Conservation (phyloP, 257 asterid genomes). For the Ehretia macrophylla region DNA sequence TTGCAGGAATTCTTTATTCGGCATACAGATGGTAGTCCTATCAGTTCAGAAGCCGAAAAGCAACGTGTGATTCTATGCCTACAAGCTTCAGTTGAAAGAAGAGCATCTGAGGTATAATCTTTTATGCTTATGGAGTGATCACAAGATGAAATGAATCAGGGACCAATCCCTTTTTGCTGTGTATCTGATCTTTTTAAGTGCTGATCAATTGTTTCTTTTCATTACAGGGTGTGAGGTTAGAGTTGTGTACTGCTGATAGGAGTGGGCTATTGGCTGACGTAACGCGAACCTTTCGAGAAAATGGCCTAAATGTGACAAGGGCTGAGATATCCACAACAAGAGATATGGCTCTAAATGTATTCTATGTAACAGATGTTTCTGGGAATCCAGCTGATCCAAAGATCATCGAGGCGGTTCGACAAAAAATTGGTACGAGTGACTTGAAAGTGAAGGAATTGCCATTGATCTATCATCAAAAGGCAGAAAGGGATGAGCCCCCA, state of each 20-base stretch:
- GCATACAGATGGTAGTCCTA: slow-evolving; percentile 80
- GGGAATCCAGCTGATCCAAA: slow-evolving; percentile 61
- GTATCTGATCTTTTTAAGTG: neutral
- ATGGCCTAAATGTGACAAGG: slow-evolving; percentile 70
- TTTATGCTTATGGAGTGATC: neutral
- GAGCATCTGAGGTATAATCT: slow-evolving; percentile 60
- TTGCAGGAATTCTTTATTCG: slow-evolving; percentile 85
- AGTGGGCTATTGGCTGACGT: slow-evolving; percentile 83
- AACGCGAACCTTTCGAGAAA: slow-evolving; percentile 85
- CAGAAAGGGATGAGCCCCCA: slow-evolving; percentile 35
- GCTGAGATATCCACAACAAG: slow-evolving; percentile 76
- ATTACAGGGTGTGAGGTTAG: slow-evolving; percentile 85
- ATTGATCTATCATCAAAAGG: slow-evolving; percentile 36
- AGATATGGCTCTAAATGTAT: slow-evolving; percentile 49
- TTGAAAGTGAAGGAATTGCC: slow-evolving; percentile 84
- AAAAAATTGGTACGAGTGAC: slow-evolving; percentile 54
- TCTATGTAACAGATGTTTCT: slow-evolving; percentile 70
- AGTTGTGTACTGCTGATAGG: slow-evolving; percentile 58
- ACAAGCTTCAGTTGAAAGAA: slow-evolving; percentile 50
- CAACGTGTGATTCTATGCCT: slow-evolving; percentile 76
- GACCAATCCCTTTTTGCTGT: neutral
- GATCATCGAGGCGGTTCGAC: slow-evolving; percentile 60
- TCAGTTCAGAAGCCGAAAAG: slow-evolving; percentile 80
- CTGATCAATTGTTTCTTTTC: neutral
- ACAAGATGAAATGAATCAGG: slow-evolving; percentile 1